These are phyloP conservation scores for Tuber brumale DNA, from an alignment of 495 filamentous ascomycete genomes.

Conservation along the genomic window DNA sequence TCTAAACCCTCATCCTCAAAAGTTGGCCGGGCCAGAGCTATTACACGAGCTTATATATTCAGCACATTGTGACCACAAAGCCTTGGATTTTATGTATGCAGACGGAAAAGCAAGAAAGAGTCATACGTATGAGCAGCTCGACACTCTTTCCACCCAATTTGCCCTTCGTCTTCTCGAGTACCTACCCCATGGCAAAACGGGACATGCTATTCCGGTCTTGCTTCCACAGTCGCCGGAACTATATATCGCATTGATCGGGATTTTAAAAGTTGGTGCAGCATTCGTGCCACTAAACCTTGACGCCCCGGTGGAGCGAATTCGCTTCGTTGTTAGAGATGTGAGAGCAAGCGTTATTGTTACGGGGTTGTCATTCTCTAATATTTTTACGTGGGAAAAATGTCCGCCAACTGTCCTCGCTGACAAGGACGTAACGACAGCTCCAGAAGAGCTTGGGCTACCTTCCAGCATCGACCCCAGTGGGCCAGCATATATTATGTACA, in stretches of 20 bases:
- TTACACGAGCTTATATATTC: conserved; percentile 58
- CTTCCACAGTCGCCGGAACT: conserved; percentile 63
- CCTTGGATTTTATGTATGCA: conserved; percentile 56
- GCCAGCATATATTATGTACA: conserved; percentile 85
- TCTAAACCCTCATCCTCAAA: conserved; percentile 53
- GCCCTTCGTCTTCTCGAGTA: conserved; percentile 47
- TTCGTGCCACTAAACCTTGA: conserved; percentile 74
- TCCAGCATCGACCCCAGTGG: conserved; percentile 40
- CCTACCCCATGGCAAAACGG: conserved; percentile 22
- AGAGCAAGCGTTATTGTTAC: conserved; percentile 53
- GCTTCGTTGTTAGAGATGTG: conserved; percentile 67
- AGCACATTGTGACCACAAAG: conserved; percentile 35
- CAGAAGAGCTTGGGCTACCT: conserved; percentile 7
- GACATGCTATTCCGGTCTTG: conserved; percentile 60
- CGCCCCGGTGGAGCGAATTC: conserved; percentile 62
- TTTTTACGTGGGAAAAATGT: conserved; percentile 41
- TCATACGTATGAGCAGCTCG: conserved; percentile 57
- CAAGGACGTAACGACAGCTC: conserved; percentile 10
- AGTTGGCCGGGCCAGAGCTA: conserved; percentile 54
- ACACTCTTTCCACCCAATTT: conserved; percentile 51
- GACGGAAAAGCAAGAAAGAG: conserved; percentile 44
- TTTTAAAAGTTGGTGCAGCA: conserved; percentile 68
- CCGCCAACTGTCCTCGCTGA: conserved; percentile 44
- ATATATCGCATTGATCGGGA: conserved; percentile 64
- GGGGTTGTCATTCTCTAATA: conserved; percentile 41